Conservation (phyloP, 441 rosid genomes). For the Pelargonium myrrhifolium region DNA sequence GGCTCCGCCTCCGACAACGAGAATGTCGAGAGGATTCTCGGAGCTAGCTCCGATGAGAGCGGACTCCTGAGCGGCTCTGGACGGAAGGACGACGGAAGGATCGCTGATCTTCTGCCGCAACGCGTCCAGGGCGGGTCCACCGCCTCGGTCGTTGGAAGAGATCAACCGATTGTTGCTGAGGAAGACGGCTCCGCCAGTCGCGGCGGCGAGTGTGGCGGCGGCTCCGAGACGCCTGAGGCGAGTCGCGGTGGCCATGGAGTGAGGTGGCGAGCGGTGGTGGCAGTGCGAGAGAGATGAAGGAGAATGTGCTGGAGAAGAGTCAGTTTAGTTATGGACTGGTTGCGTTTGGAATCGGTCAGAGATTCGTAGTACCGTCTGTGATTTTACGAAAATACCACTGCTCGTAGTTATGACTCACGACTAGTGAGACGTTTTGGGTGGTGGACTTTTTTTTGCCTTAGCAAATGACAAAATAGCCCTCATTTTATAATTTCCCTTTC, state of each 20-base stretch:
- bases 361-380: no score
- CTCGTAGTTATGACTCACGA: no score
- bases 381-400: no score
- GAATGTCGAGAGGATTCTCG: constrained; percentile 66
- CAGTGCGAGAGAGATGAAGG: background rate
- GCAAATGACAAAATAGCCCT: no score
- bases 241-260: constrained; percentile 39
- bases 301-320: background rate
- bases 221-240: constrained; percentile 58
- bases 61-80: constrained; percentile 61
- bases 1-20: constrained; percentile 91
- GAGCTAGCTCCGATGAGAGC: constrained; percentile 45
- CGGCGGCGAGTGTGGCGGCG: constrained; percentile 39
- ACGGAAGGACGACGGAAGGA: constrained; percentile 45
- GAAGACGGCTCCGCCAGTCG: constrained; percentile 37
- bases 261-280: no score
- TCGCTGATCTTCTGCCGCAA: constrained; percentile 44
- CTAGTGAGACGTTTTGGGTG: no score
- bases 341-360: no score
- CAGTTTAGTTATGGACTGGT: no score
- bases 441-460: no score
- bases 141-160: constrained; percentile 48
- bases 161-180: constrained; percentile 26
- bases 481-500: no score
- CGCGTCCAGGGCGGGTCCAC: constrained; percentile 35